Conservation (phyloP, 352 stramenopile species). For the Poterioochromonas sp. region DNA sequence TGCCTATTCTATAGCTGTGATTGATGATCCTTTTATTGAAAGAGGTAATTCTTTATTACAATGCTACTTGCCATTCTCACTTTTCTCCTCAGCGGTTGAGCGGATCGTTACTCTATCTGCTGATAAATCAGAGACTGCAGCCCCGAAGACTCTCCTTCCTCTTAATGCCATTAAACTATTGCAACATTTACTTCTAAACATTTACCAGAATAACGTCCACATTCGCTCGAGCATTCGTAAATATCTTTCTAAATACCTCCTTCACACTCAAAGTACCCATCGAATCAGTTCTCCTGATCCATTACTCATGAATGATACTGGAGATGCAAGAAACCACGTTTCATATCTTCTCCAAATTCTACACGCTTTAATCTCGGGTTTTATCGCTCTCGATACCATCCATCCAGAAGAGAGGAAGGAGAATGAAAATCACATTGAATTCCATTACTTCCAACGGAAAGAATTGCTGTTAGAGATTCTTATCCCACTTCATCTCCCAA, state of each 20-base stretch:
- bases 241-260: not conserved
- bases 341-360: not conserved
- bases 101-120: not conserved
- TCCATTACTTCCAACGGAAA: not conserved
- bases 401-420: not conserved
- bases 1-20: not conserved
- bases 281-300: not conserved
- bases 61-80: not conserved
- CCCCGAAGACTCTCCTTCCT: not conserved
- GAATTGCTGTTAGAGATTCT: conserved; percentile 24
- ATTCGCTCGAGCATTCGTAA: not conserved
- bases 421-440: not conserved
- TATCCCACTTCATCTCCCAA: conserved; percentile 33
- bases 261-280: no score
- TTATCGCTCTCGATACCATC: no score
- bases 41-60: not conserved
- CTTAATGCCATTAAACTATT: not conserved
- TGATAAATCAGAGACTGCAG: not conserved
- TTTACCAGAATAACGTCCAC: not conserved
- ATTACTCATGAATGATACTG: not conserved
- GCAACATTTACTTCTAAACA: not conserved
- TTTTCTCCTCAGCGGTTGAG: not conserved
- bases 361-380: not conserved
- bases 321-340: not conserved
- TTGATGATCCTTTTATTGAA: not conserved